Conservation (phyloP, 2,329 filamentous ascomycete genomes). For the Trichoderma asperellum region DNA sequence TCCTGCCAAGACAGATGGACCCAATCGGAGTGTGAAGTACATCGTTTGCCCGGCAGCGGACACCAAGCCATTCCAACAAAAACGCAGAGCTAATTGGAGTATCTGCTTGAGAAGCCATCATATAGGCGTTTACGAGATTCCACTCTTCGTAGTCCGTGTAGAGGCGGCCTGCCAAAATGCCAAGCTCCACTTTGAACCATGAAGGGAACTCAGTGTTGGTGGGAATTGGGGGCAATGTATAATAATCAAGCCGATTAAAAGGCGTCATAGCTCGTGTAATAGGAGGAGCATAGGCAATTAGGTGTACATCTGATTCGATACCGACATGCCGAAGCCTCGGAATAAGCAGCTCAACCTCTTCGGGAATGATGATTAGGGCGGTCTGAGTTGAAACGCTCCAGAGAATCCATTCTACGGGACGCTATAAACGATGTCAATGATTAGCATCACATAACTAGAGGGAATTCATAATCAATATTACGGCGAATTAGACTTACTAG, state of each 20-base stretch:
- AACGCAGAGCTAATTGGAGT: conserved; percentile 40
- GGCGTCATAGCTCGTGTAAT: conserved; percentile 62
- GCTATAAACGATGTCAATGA: conserved; percentile 33
- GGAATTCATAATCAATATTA: not conserved
- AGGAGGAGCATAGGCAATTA: conserved; percentile 63
- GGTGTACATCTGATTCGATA: conserved; percentile 40
- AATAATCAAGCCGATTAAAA: conserved; percentile 60
- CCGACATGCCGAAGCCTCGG: conserved; percentile 42
- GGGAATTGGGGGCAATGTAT: conserved; percentile 54
- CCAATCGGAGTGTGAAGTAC: conserved; percentile 63
- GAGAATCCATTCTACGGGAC: conserved; percentile 64
- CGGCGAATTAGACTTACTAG: conserved; percentile 22
- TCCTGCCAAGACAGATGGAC: conserved; percentile 54
- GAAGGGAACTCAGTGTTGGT: conserved; percentile 46
- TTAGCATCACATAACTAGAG: not conserved
- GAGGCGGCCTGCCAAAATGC: conserved; percentile 62
- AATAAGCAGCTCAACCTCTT: conserved; percentile 64
- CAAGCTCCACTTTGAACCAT: conserved; percentile 62
- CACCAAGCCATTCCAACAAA: conserved; percentile 59
- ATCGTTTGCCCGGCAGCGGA: conserved; percentile 58
- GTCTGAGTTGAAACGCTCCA: conserved; percentile 53
- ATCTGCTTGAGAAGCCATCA: not conserved
- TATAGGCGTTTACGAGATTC: conserved; percentile 34
- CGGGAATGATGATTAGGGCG: conserved; percentile 62
- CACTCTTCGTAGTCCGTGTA: conserved; percentile 61